Base-by-base conservation (phyloP, 1,284 basidiomycete species). In the Termitomyces sp. region DNA sequence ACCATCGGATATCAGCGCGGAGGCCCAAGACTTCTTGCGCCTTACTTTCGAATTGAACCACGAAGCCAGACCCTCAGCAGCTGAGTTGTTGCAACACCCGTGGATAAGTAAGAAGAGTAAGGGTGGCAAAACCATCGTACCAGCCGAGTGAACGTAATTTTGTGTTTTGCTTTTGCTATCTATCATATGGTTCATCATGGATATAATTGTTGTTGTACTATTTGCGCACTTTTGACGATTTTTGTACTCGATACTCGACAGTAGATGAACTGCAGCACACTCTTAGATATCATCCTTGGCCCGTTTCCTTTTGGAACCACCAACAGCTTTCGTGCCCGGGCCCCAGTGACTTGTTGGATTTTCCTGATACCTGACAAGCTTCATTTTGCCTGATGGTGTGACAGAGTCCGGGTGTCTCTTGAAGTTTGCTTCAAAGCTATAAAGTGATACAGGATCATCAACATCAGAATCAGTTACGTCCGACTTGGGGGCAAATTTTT, bases 321-420 rank as follows among this genome's bases (percentile, higher is more conserved):
- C 57, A 40, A 57, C 64, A 11, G 86, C 84, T 60, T 76, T 83
- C 48, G 76, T 76, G n/a, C 77, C 83, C 3, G 96, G 96, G 0
- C 96, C 96, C 96, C 96, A 99, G 66, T 97, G 83, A 2, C 88
- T 80, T 37, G 84, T 78, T 3, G 96, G 96, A 66, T 97, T 98
- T 61, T 83, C 78, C 70, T 97, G 96, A 71, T 98, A 98, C 45
- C 91, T 80, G 0, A 95, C 90, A 7, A 93, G 72, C 62, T 91
- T 91, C 49, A 88, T 75, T 52, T 81, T 80, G 11, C 79, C 79
- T 4, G 84, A 76, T 9, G 76, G 68, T 10, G 76, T 79, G 9
- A 81, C 74, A 0, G 83, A 80, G 5, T 80, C 73, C 0, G 86
- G 83, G 66, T 96, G 89, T 43, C 72, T 78, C 33, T 75, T 79